Percentiles rank a stretch among this genome's conserved stretches.
Evolutionary conservation across 1,284 basidiomycete genomes (phyloP).

Genomic region (Macrocystidia cucumis): DNA sequence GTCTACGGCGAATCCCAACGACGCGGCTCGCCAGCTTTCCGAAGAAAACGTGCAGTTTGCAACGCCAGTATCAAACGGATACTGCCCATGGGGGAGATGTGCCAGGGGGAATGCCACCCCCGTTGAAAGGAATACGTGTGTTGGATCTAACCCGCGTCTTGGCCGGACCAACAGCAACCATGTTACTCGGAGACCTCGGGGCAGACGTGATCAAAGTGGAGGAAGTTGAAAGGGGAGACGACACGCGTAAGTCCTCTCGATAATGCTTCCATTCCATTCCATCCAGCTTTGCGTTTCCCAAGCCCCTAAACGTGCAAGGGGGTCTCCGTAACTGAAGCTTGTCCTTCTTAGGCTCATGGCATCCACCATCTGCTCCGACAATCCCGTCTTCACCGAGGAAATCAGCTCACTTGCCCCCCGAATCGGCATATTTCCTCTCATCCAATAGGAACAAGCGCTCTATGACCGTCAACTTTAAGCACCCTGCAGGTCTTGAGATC

Average conservation of each 20-base stretch:
- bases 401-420: constrained; percentile 70
- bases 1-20: no score
- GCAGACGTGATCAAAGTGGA: constrained; percentile 93
- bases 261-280: no score
- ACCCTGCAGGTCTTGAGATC: constrained; percentile 70
- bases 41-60: no score
- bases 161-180: constrained; percentile 85
- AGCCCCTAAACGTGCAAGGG: no score
- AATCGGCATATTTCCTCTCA: constrained; percentile 90
- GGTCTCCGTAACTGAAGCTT: no score
- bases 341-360: constrained; percentile 77
- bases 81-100: neutral
- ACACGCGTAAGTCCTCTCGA: constrained; percentile 59
- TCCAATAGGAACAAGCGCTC: constrained; percentile 89
- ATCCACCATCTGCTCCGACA: constrained; percentile 69
- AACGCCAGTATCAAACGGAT: constrained; percentile 7
- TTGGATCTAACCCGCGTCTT: constrained; percentile 86
- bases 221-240: constrained; percentile 77
- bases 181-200: constrained; percentile 83
- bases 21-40: no score
- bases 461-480: constrained; percentile 83
- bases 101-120: constrained; percentile 58
- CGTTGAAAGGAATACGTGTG: constrained; percentile 72
- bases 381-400: constrained; percentile 35
- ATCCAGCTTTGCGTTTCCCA: no score